These are phyloP conservation scores for Cymbopogon flexuosus DNA, from an alignment of 202 grass and related monocot genomes.

Conservation along the genomic window DNA sequence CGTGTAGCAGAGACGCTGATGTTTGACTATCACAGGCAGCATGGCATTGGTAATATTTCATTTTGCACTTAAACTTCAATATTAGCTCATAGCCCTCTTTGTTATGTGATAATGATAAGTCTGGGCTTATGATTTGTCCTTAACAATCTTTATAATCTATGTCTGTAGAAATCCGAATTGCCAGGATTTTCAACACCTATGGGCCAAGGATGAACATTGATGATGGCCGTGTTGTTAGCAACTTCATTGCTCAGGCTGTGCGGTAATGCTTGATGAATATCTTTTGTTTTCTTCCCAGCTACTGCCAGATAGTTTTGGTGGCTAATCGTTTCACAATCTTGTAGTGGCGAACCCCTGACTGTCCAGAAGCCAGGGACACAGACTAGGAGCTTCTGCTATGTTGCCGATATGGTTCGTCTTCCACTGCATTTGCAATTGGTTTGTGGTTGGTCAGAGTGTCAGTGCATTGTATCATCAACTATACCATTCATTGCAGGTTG, in stretches of 20 bases:
- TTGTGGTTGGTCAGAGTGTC: constrained; percentile 7
- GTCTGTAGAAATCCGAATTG: constrained; percentile 87
- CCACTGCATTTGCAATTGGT: neutral
- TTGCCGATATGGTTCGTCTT: constrained; percentile 79
- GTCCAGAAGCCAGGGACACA: constrained; percentile 98
- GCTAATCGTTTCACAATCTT: constrained; percentile 36
- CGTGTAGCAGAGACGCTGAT: constrained; percentile 98
- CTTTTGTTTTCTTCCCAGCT: neutral
- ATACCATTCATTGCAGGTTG: constrained; percentile 55
- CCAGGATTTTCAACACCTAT: constrained; percentile 99
- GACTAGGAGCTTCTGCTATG: constrained; percentile 98
- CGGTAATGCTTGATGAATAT: constrained; percentile 61
- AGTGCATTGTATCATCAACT: constrained; percentile 9
- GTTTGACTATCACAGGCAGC: constrained; percentile 99
- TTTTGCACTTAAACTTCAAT: constrained; percentile 17
- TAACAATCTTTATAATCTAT: constrained; percentile 10
- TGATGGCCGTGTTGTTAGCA: constrained; percentile 97
- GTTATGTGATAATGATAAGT: neutral
- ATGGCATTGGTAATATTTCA: constrained; percentile 75
- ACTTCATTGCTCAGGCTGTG: constrained; percentile 98
- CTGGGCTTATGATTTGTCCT: neutral
- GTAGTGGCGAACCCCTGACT: constrained; percentile 75
- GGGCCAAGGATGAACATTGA: constrained; percentile 99
- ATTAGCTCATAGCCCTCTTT: constrained; percentile 13
- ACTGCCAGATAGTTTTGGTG: neutral